Evolutionary conservation across 345 rosid genomes (phyloP).

Genomic region (Melaleuca alternifolia): DNA sequence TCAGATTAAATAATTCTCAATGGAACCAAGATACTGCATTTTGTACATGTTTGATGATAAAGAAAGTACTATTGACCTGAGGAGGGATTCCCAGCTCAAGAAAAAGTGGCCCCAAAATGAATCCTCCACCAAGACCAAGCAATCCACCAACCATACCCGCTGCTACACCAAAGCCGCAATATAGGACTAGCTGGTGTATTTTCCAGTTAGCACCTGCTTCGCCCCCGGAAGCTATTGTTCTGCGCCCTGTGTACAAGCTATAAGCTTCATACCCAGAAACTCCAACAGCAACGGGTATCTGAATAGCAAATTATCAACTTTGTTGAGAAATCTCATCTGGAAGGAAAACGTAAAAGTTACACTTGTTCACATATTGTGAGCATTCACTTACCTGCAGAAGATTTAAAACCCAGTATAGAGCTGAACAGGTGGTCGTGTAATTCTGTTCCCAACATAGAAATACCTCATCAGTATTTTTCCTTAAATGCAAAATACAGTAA

Average conservation of each 20-base stretch:
- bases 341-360: not conserved
- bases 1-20: not conserved
- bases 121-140: slow-evolving; percentile 44
- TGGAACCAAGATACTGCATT: not conserved
- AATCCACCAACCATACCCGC: slow-evolving; percentile 36
- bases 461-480: not conserved
- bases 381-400: slow-evolving; percentile 15
- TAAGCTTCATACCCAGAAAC: slow-evolving; percentile 22
- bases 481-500: not conserved
- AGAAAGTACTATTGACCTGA: slow-evolving; percentile 12
- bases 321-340: not conserved
- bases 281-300: slow-evolving; percentile 19
- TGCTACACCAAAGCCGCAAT: slow-evolving; percentile 17
- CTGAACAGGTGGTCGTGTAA: slow-evolving; percentile 26
- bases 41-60: not conserved
- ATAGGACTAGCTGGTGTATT: slow-evolving; percentile 14
- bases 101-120: slow-evolving; percentile 32
- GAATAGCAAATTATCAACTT: not conserved
- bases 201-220: slow-evolving; percentile 15
- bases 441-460: slow-evolving; percentile 9
- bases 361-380: not conserved
- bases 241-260: slow-evolving; percentile 21
- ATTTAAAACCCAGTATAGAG: slow-evolving; percentile 23
- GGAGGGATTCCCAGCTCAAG: slow-evolving; percentile 37
- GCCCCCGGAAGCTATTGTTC: slow-evolving; percentile 28